Percentiles rank a stretch among this genome's conserved stretches.
Evolutionary conservation across 2,329 filamentous ascomycete genomes (phyloP).

Genomic region (Xylaria sp.): DNA sequence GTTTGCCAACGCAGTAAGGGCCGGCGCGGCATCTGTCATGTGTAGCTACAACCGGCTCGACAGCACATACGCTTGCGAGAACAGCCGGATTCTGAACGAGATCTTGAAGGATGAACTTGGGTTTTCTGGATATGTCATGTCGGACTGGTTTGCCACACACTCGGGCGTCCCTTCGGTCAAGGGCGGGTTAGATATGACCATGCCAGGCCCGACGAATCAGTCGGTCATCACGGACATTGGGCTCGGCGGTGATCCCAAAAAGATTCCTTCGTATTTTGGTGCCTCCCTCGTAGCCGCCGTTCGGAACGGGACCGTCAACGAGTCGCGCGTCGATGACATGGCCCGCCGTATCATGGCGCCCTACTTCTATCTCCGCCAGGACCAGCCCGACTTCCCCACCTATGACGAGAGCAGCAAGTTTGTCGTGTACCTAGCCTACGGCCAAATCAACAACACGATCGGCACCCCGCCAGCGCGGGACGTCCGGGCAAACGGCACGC

Average conservation of each 20-base stretch:
- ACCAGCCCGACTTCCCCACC: slow-evolving; percentile 51
- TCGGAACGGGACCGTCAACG: slow-evolving; percentile 52
- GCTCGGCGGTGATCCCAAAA: too few relatives aligned
- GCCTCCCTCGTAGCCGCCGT: slow-evolving; percentile 45
- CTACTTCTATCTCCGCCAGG: slow-evolving; percentile 57
- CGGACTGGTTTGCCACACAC: slow-evolving; percentile 51
- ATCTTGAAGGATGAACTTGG: slow-evolving; percentile 51
- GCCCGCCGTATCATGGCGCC: slow-evolving; percentile 55
- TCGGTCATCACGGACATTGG: too few relatives aligned
- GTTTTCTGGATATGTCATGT: slow-evolving; percentile 50
- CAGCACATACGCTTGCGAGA: slow-evolving; percentile 47
- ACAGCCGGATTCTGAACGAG: slow-evolving; percentile 30
- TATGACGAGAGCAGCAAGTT: too few relatives aligned
- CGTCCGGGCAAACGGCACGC: too few relatives aligned
- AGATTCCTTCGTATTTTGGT: slow-evolving; percentile 54
- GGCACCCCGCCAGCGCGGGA: too few relatives aligned
- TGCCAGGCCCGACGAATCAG: too few relatives aligned
- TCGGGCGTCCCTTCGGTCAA: slow-evolving; percentile 49
- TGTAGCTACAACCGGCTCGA: slow-evolving; percentile 15
- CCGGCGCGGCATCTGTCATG: slow-evolving; percentile 1
- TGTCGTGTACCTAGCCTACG: too few relatives aligned
- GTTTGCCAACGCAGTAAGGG: slow-evolving; percentile 10
- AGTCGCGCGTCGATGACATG: slow-evolving; percentile 53
- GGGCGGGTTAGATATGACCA: slow-evolving; percentile 49
- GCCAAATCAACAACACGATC: too few relatives aligned